phyloP scores from a whole-genome alignment of 1,284 basidiomycete genomes.

The Ceratobasidium sp. region DNA sequence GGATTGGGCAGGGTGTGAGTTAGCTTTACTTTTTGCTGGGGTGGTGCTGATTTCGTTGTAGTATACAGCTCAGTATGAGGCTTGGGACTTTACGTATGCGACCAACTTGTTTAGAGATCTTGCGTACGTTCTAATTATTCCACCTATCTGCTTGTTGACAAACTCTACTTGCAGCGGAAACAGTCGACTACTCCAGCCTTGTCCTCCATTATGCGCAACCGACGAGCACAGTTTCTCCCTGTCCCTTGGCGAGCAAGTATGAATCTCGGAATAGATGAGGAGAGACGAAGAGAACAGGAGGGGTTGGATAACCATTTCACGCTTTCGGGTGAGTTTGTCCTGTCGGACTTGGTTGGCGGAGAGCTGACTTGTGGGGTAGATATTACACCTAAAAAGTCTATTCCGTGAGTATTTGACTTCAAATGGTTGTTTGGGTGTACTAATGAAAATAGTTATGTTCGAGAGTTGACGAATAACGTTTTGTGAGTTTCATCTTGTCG shows the following conservation, averaged over 20 bases:
- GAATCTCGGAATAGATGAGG: conserved; percentile 52
- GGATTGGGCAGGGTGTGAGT: conserved; percentile 52
- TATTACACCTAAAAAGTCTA: conserved; percentile 56
- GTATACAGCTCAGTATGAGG: conserved; percentile 55
- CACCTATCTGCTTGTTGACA: conserved; percentile 4
- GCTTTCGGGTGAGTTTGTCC: conserved; percentile 49
- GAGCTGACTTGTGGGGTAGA: conserved; percentile 44
- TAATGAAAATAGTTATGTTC: conserved; percentile 46
- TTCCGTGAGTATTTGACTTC: conserved; percentile 47
- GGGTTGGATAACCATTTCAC: conserved; percentile 56
- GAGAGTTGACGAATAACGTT: conserved; percentile 56
- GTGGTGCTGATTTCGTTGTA: conserved; percentile 40
- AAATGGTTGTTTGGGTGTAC: neutral
- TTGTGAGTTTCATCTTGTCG: conserved; percentile 55
- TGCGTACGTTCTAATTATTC: conserved; percentile 46
- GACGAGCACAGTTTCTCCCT: conserved; percentile 58
- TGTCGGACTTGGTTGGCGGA: neutral
- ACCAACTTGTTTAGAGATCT: conserved; percentile 55
- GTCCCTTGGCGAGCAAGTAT: conserved; percentile 61
- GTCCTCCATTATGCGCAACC: conserved; percentile 53
- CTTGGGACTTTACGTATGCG: conserved; percentile 58
- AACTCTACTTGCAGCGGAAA: conserved; percentile 45
- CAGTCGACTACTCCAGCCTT: conserved; percentile 54
- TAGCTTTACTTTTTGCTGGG: neutral
- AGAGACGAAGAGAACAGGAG: conserved; percentile 52